Conservation (phyloP, 192 early-diverging fungal species). For the Backusella australiensis region DNA sequence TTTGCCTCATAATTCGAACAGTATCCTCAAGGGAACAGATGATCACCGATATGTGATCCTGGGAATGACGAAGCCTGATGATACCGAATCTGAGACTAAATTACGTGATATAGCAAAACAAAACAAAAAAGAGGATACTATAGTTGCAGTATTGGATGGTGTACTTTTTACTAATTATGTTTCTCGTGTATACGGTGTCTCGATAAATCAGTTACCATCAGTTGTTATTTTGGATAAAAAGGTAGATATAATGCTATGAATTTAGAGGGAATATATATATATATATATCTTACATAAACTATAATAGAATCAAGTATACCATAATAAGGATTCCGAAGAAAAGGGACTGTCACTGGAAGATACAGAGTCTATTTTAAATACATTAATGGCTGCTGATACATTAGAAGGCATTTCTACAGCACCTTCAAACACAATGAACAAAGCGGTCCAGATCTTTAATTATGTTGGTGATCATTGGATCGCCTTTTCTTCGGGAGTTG, state of each 20-base stretch:
- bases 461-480: constrained; percentile 11
- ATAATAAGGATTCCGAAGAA: not conserved
- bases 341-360: not conserved
- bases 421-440: not conserved
- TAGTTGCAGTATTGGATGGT: constrained; percentile 66
- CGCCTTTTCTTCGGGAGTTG: not conserved
- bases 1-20: constrained; percentile 63
- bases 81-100: constrained; percentile 8
- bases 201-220: constrained; percentile 4
- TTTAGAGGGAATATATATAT: too few species aligned
- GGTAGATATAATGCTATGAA: not conserved
- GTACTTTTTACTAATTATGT: constrained; percentile 60
- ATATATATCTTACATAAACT: not conserved
- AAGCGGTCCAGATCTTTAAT: not conserved
- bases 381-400: not conserved
- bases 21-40: constrained; percentile 63
- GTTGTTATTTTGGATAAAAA: constrained; percentile 30
- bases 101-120: constrained; percentile 32
- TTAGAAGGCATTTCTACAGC: constrained; percentile 1
- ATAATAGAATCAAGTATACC: not conserved
- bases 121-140: constrained; percentile 34
- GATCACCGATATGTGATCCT: constrained; percentile 52
- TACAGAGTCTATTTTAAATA: not conserved
- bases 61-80: constrained; percentile 55
- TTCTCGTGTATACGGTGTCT: constrained; percentile 47